These are phyloP conservation scores for Sarocladium brachiariae DNA, from an alignment of 2,329 filamentous ascomycete genomes.

Conservation along the genomic window DNA sequence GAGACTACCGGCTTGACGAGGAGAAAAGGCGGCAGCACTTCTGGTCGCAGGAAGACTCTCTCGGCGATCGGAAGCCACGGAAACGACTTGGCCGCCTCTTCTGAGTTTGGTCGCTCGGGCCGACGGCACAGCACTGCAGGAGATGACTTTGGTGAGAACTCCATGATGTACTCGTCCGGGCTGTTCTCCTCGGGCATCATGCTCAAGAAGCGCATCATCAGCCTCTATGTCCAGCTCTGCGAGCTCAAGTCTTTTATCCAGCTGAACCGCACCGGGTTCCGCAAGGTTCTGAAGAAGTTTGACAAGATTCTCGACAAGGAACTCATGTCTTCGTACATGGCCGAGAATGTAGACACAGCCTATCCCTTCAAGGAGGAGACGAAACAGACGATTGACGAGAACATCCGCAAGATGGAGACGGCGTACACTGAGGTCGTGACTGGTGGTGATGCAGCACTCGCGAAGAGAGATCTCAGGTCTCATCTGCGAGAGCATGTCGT, in stretches of 20 bases:
- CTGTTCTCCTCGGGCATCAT: slow-evolving; percentile 65
- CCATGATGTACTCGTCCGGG: slow-evolving; percentile 56
- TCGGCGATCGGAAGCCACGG: slow-evolving; percentile 31
- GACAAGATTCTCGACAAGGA: slow-evolving; percentile 89
- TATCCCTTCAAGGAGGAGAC: slow-evolving; percentile 76
- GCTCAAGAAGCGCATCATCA: slow-evolving; percentile 84
- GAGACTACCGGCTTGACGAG: slow-evolving; percentile 50
- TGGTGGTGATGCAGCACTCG: slow-evolving; percentile 66
- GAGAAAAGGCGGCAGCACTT: slow-evolving; percentile 29
- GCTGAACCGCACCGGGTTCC: slow-evolving; percentile 93
- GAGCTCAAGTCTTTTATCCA: slow-evolving; percentile 95
- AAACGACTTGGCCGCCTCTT: slow-evolving; percentile 56
- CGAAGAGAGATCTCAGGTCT: slow-evolving; percentile 78
- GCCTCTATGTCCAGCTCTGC: slow-evolving; percentile 84
- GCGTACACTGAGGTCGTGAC: slow-evolving; percentile 79
- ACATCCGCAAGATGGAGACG: slow-evolving; percentile 68
- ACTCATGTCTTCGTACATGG: slow-evolving; percentile 71
- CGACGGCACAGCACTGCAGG: slow-evolving; percentile 61
- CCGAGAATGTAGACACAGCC: slow-evolving; percentile 64
- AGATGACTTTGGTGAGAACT: slow-evolving; percentile 74
- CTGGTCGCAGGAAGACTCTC: slow-evolving; percentile 31
- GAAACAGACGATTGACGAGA: slow-evolving; percentile 61
- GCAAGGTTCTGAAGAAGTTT: slow-evolving; percentile 96
- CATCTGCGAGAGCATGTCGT: slow-evolving; percentile 95
- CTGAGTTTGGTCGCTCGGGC: slow-evolving; percentile 48